Percentiles rank a stretch among this genome's conserved stretches.
These are phyloP conservation scores for Eimeria acervulina DNA, from an alignment of 169 alveolate species.

Conservation along the genomic window DNA sequence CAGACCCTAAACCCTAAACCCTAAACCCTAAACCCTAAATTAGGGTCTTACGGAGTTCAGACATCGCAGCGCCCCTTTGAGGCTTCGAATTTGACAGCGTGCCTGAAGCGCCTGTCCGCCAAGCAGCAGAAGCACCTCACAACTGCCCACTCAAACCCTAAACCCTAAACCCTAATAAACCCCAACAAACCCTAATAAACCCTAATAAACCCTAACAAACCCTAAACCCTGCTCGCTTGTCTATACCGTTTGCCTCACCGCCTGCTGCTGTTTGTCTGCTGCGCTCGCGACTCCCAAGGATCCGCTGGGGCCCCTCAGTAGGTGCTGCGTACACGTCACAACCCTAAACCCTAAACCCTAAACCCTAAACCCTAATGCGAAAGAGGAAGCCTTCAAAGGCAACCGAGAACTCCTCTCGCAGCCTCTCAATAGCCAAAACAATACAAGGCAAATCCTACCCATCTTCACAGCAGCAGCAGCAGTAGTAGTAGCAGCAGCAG, in stretches of 20 bases:
- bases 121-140: background rate
- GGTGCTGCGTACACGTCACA: slow-evolving; percentile 1
- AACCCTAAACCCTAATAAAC: background rate
- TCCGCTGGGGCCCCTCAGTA: background rate
- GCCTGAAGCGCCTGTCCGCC: background rate
- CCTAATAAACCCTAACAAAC: no score
- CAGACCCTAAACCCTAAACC: slow-evolving; percentile 5
- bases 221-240: no score
- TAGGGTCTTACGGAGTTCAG: slow-evolving; percentile 15
- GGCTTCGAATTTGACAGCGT: background rate
- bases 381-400: background rate
- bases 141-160: background rate
- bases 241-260: no score
- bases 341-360: slow-evolving; percentile 40
- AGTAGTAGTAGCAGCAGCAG: slow-evolving; percentile 17
- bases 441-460: background rate
- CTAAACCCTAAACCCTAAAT: slow-evolving; percentile 20
- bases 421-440: background rate
- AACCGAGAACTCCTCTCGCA: background rate
- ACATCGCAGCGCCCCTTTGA: background rate
- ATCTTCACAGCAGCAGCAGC: background rate
- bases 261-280: background rate
- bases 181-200: background rate
- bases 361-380: background rate
- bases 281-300: background rate